Conservation (phyloP, 139 green algal genomes). For the Closterium sp. region DNA sequence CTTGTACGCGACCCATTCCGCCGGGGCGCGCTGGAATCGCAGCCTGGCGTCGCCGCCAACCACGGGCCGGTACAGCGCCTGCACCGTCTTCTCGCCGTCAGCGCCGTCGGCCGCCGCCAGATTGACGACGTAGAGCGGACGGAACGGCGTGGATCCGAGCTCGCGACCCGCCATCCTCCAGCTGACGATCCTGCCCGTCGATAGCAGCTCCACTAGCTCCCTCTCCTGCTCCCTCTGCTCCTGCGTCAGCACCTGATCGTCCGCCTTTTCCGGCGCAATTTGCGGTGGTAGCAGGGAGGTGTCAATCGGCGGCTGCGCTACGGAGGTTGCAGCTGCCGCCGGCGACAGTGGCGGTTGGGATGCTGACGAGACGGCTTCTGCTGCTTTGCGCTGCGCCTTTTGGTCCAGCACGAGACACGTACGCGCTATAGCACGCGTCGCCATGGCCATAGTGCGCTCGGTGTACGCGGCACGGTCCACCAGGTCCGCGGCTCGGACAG, state of each 20-base stretch:
- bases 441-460: conserved; percentile 30
- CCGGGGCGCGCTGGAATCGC: conserved; percentile 31
- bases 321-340: neutral
- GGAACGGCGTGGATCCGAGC: conserved; percentile 29
- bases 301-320: neutral
- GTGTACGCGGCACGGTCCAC: conserved; percentile 6
- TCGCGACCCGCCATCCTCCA: neutral
- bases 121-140: conserved; percentile 8
- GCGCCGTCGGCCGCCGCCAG: neutral
- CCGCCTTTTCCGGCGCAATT: neutral
- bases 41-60: conserved; percentile 1
- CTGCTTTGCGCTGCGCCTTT: conserved; percentile 21
- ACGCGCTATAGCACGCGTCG: conserved; percentile 25
- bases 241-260: neutral
- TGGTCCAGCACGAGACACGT: conserved; percentile 39
- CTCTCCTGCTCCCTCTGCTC: neutral
- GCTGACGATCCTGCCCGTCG: neutral
- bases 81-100: neutral
- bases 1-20: conserved; percentile 44
- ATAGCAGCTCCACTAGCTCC: neutral
- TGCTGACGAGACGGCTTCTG: neutral
- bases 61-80: conserved; percentile 35
- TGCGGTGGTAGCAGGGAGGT: neutral
- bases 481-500: conserved; percentile 22
- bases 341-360: neutral